A percentile compares a stretch with the other conserved stretches of the same genome.
Conservation (phyloP, 2,329 filamentous ascomycete species). For the Clonostachys solani region DNA sequence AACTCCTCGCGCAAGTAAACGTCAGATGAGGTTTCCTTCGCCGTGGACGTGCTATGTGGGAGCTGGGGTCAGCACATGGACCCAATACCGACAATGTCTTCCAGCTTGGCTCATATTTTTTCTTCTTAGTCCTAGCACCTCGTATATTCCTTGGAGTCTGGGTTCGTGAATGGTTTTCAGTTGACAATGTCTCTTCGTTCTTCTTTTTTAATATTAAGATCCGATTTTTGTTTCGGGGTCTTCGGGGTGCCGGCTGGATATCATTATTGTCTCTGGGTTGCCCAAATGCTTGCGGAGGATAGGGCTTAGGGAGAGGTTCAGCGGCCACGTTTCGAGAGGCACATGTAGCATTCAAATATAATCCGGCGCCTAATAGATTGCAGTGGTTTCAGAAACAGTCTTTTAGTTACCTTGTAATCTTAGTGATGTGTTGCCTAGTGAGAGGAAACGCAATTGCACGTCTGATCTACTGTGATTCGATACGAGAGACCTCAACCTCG, state of each 20-base stretch:
- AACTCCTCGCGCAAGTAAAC: neutral
- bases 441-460: no score
- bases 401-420: no score
- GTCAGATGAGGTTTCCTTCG: no score
- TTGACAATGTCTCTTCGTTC: conserved; percentile 22
- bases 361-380: conserved; percentile 1
- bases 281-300: neutral
- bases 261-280: neutral
- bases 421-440: no score
- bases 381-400: neutral
- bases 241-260: conserved; percentile 1
- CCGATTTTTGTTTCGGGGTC: conserved; percentile 2
- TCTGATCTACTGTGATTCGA: no score
- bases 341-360: neutral
- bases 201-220: conserved; percentile 6
- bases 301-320: neutral
- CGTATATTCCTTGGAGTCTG: conserved; percentile 34
- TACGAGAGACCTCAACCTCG: no score
- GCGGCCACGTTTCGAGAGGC: neutral
- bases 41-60: no score
- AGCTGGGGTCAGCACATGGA: no score
- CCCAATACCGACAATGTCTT: conserved; percentile 3
- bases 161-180: conserved; percentile 28
- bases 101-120: conserved; percentile 14
- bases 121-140: conserved; percentile 14